Evolutionary conservation across 2,329 filamentous ascomycete species (phyloP).

Genomic region (Tolypocladium ovalisporum): DNA sequence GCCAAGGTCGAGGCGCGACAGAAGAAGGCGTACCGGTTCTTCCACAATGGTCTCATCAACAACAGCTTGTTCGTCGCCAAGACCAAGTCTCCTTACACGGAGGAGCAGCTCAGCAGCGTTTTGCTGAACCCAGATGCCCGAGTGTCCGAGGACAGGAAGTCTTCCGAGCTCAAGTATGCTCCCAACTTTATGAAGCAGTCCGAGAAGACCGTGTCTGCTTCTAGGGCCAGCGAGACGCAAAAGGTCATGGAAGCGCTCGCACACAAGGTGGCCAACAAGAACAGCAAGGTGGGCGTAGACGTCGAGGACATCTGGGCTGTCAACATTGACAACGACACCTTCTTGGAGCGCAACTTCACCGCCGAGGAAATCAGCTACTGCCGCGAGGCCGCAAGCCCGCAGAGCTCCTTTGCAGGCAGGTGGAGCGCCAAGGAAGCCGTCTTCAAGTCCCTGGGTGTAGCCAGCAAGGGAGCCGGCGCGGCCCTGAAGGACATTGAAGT

Average conservation of each 20-base stretch:
- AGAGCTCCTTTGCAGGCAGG: slow-evolving; percentile 84
- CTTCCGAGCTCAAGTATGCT: slow-evolving; percentile 64
- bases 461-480: slow-evolving; percentile 79
- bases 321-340: slow-evolving; percentile 90
- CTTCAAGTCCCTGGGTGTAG: slow-evolving; percentile 90
- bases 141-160: slow-evolving; percentile 78
- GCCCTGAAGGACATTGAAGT: slow-evolving; percentile 94
- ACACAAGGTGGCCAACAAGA: slow-evolving; percentile 39
- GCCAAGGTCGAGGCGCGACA: slow-evolving; percentile 84
- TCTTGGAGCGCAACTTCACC: slow-evolving; percentile 92
- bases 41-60: slow-evolving; percentile 97
- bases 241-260: slow-evolving; percentile 71
- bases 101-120: slow-evolving; percentile 75
- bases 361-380: slow-evolving; percentile 77
- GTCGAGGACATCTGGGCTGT: slow-evolving; percentile 81
- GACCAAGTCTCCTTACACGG: slow-evolving; percentile 78
- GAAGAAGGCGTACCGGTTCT: slow-evolving; percentile 98
- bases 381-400: slow-evolving; percentile 63
- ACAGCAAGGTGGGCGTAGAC: slow-evolving; percentile 84
- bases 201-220: slow-evolving; percentile 38
- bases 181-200: slow-evolving; percentile 55
- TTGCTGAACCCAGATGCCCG: slow-evolving; percentile 92
- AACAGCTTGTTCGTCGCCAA: slow-evolving; percentile 97
- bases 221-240: slow-evolving; percentile 52
- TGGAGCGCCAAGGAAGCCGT: slow-evolving; percentile 99